Evolutionary conservation across 2,329 filamentous ascomycete genomes (phyloP), one percentile per base, ranked within the genome.

Genomic region (Ceratocystis colombiana): DNA sequence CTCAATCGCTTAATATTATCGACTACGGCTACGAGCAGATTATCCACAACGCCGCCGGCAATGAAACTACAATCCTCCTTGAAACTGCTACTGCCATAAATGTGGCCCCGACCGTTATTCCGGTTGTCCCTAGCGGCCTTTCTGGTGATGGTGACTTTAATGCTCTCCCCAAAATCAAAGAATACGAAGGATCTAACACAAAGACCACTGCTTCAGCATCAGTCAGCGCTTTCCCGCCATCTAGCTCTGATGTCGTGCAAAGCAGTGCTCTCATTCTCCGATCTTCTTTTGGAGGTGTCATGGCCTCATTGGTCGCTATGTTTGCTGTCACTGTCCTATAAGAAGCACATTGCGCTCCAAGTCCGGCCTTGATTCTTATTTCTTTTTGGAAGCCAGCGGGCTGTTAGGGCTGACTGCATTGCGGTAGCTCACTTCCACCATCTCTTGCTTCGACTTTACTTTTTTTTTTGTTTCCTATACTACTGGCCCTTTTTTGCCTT

Each of bases 221-320:
- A 12, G 17, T n/a, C 28, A 10, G 55, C n/a, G 41, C 33, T 41
- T 48, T n/a, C 12, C 20, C 59, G 6, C 12, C 45, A 15, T 7
- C 15, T 20, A 45, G 28, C 41, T 28, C 64, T 2, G 50, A 50
- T 41, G 20, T 46, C 15, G 37, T 65, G 22, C 50, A 28, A 17
- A 66, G 59, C 46, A 22, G 64, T 44, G 45, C 64, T n/a, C 25
- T 57, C 15, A 62, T n/a, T 30, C 25, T 66, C 30, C 30, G 41
- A 17, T 25, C 28, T 55, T 63, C 64, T 28, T 28, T 62, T 20
- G 46, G 17, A 3, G 7, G 22, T 62, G 20, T 46, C 4, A 22
- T 65, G 8, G 10, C 37, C 46, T 25, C 55, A 59, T 37, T 59
- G 15, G 55, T 15, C 8, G 64, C 50, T 22, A 37, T 46, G 25